phyloP scores from a whole-genome alignment of 495 filamentous ascomycete species.

The Aspergillus conjunctus region DNA sequence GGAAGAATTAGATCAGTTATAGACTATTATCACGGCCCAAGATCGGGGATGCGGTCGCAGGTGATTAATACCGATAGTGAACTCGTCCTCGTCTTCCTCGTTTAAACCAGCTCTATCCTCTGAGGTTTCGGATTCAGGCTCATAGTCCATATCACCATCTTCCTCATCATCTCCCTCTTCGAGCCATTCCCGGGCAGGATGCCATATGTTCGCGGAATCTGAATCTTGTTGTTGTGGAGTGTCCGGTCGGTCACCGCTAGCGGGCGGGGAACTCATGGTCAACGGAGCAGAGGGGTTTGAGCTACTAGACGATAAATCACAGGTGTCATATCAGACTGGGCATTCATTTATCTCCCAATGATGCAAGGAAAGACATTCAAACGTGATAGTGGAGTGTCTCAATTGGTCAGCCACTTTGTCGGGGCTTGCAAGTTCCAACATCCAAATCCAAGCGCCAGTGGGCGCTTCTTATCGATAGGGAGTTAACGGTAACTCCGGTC shows the following conservation, averaged over 20 bases:
- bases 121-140: conserved; percentile 30
- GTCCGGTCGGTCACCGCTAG: conserved; percentile 21
- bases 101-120: conserved; percentile 46
- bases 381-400: conserved; percentile 8
- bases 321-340: conserved; percentile 17
- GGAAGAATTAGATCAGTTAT: conserved; percentile 6
- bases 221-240: conserved; percentile 12
- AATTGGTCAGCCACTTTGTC: conserved; percentile 17
- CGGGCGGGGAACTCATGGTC: conserved; percentile 27
- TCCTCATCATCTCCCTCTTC: conserved; percentile 46
- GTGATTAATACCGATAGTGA: conserved; percentile 24
- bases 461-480: conserved; percentile 2
- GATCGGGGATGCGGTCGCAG: conserved; percentile 30
- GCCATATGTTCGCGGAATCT: conserved; percentile 30
- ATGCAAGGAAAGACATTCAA: conserved; percentile 5
- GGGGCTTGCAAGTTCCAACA: background rate
- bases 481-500: too few relatives aligned
- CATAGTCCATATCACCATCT: conserved; percentile 55
- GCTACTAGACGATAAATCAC: conserved; percentile 2
- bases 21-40: background rate
- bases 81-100: conserved; percentile 35
- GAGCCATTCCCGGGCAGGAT: conserved; percentile 46
- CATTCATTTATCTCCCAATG: conserved; percentile 3
- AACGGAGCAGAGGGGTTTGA: conserved; percentile 14
- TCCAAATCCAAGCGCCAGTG: background rate